A percentile compares a stretch with the other conserved stretches of the same genome.
Conservation (phyloP, 2,329 filamentous ascomycete genomes). For the Monosporascus sp. region DNA sequence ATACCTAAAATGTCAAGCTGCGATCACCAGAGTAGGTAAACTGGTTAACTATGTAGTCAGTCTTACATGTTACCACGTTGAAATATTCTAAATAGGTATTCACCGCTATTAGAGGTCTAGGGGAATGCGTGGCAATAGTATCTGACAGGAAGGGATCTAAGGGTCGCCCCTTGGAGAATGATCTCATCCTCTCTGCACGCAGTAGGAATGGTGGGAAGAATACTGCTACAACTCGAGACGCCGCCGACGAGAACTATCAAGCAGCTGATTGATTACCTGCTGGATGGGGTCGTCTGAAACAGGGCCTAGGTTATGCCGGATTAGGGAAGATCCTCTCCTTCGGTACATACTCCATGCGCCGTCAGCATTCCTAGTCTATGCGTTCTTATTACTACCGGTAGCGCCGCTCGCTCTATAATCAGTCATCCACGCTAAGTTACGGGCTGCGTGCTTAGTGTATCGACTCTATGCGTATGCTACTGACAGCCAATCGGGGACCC, state of each 20-base stretch:
- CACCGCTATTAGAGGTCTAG: neutral
- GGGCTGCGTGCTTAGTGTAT: neutral
- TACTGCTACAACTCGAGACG: conserved; percentile 8
- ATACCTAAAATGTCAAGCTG: neutral
- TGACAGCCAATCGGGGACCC: no score
- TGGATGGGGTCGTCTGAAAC: neutral
- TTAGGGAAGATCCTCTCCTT: no score
- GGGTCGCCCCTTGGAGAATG: neutral
- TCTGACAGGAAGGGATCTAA: neutral
- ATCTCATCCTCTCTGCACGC: neutral
- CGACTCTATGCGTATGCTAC: no score
- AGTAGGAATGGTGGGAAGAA: conserved; percentile 8
- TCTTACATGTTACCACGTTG: neutral
- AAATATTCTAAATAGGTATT: neutral
- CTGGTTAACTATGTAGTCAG: neutral
- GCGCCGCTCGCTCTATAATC: neutral
- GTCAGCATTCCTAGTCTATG: no score
- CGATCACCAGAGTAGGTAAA: neutral
- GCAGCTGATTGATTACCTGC: neutral
- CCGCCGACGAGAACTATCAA: conserved; percentile 7
- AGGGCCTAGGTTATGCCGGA: no score
- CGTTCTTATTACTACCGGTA: neutral
- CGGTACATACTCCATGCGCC: no score
- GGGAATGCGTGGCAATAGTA: neutral
- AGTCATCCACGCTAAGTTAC: neutral